A percentile compares a stretch with the other conserved stretches of the same genome.
phyloP scores from a whole-genome alignment of 2,329 filamentous ascomycete genomes.

The Cylindrodendrum hubeiense region DNA sequence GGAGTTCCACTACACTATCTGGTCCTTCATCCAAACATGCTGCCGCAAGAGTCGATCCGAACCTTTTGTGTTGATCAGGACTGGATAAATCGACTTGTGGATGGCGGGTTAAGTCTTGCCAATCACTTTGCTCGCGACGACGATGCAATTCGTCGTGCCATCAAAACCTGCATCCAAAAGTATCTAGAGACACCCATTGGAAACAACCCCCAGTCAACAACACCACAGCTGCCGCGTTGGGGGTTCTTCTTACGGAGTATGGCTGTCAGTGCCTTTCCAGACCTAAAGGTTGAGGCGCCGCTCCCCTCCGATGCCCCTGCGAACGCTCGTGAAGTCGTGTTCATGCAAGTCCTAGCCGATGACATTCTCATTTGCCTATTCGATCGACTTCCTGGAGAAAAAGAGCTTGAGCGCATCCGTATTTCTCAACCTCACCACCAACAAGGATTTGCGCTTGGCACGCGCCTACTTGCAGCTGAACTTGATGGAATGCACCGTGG shows the following conservation, averaged over 20 bases:
- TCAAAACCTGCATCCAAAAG: slow-evolving; percentile 41
- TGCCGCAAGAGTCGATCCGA: neutral
- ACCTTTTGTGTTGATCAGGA: neutral
- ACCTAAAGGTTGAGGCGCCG: neutral
- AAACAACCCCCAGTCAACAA: neutral
- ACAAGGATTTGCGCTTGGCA: neutral
- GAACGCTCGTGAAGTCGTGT: neutral
- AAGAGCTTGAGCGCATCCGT: neutral
- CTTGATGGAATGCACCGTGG: neutral
- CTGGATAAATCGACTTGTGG: neutral
- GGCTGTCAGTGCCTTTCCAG: neutral
- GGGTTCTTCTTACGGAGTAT: neutral
- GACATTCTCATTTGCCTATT: neutral
- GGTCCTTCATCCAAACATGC: neutral
- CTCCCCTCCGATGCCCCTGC: neutral
- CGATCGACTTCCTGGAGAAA: neutral
- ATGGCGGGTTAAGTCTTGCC: neutral
- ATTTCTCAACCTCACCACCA: neutral
- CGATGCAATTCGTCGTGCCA: neutral
- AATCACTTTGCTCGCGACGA: neutral
- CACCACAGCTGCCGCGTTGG: neutral
- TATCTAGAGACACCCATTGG: slow-evolving; percentile 41
- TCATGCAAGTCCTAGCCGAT: neutral
- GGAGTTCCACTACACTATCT: neutral
- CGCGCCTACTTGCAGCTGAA: neutral